A percentile compares a stretch with the other conserved stretches of the same genome.
Evolutionary conservation across 2,329 filamentous ascomycete species (phyloP).

Genomic region (Aschersonia sp.): DNA sequence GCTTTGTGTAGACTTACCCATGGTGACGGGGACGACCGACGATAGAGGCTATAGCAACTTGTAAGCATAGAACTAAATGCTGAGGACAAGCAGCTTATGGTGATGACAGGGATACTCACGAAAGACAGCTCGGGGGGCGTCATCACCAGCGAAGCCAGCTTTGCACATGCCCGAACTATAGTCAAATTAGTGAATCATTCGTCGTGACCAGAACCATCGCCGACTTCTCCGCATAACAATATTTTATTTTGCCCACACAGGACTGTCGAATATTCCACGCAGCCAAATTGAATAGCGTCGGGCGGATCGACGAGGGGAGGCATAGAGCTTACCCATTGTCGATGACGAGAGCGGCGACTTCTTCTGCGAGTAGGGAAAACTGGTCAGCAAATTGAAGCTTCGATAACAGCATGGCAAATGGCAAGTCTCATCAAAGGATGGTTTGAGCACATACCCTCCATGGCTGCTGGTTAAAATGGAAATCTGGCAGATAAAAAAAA

Average conservation of each 20-base stretch:
- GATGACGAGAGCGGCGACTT: constrained; percentile 99
- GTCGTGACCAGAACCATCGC: too few species aligned
- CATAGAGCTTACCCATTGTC: constrained; percentile 95
- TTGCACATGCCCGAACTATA: constrained; percentile 99
- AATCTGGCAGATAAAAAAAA: constrained; percentile 13
- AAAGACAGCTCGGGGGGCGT: constrained; percentile 99
- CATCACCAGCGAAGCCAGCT: constrained; percentile 99
- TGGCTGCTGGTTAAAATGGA: constrained; percentile 33
- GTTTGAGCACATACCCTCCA: constrained; percentile 34
- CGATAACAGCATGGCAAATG: background rate
- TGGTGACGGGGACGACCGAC: constrained; percentile 99
- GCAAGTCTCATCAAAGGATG: background rate
- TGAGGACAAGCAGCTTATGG: constrained; percentile 7
- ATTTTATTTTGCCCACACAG: too few species aligned
- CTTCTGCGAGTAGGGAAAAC: constrained; percentile 51
- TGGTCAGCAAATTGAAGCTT: constrained; percentile 23
- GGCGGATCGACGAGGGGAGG: background rate
- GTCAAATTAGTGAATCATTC: constrained; percentile 20
- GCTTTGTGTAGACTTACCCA: constrained; percentile 60
- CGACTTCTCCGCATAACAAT: too few species aligned
- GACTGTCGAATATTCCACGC: too few species aligned
- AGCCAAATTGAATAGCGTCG: too few species aligned
- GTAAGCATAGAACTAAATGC: constrained; percentile 18
- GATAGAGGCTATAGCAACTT: constrained; percentile 64
- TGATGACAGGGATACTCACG: constrained; percentile 54